Base-by-base conservation (phyloP, 371 early-diverging fungal genomes). In the Mucor saturninus region DNA sequence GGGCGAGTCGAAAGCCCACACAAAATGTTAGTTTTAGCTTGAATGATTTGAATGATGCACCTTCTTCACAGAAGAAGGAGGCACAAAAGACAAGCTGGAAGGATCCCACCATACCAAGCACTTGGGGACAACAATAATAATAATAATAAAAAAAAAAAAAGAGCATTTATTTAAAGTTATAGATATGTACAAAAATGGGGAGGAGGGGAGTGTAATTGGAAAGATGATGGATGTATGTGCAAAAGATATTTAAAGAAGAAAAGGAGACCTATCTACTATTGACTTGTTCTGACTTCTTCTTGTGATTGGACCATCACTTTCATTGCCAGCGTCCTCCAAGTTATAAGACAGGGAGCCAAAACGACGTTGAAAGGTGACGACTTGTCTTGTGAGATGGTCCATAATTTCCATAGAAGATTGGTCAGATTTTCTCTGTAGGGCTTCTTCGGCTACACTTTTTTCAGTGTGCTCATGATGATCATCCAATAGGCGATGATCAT, bases 381-480 rank as follows among this genome's bases (percentile, higher is more conserved):
- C 46, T 49, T 80, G 69, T 35, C 67, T 62, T 7, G 80, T 70
- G 13, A 83, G 54, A 30, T 68, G 62, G 58, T 78, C 73, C 73
- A 83, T 83, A 39, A 80, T 67, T 55, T 81, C 83, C 43, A 79
- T 57, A 1, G 81, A 75, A 0, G 80, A 69, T 30, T 64, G 72
- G 28, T 63, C 67, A 5, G 30, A 21, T 39, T 59, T 64, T 43
- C 56, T 59, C 50, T 64, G 72, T 21, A 69, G 35, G 0, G 73
- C 67, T 39, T 69, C 74, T 54, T 75, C 65, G 4, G 75, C 71
- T 11, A 65, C 56, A n/a, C 73, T 62, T 37, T 72, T 74, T 54
- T 74, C 73, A 48, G 46, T 54, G 21, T 21, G 21, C 21, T 21
- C 21, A 42, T 9, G 4, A 35, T 48, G 51, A 6, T 53, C 29